A percentile compares a stretch with the other conserved stretches of the same genome.
Conservation (phyloP, 2,329 filamentous ascomycete genomes). For the Curvularia eragrostidis region DNA sequence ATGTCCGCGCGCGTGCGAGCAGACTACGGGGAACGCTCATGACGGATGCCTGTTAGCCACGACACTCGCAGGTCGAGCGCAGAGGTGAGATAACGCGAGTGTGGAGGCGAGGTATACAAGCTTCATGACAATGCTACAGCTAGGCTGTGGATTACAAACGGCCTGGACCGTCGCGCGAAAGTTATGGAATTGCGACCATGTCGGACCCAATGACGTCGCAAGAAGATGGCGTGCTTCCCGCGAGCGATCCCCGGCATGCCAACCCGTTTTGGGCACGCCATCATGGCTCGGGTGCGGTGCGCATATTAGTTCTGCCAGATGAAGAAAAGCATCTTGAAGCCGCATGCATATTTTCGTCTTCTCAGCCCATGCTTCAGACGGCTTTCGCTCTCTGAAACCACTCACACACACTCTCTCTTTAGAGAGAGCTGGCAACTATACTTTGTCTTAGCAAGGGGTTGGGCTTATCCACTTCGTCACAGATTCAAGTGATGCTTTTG, state of each 20-base stretch:
- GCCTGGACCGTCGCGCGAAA: slow-evolving; percentile 17
- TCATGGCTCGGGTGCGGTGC: background rate
- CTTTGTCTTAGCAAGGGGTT: background rate
- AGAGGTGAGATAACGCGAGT: slow-evolving; percentile 10
- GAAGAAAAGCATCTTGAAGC: background rate
- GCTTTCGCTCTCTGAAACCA: background rate
- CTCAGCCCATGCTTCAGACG: background rate
- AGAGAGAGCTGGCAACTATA: background rate
- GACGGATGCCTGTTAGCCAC: slow-evolving; percentile 6
- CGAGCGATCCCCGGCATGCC: slow-evolving; percentile 17
- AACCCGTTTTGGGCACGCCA: slow-evolving; percentile 17
- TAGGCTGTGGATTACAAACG: slow-evolving; percentile 22
- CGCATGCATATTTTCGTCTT: background rate
- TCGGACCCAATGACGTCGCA: slow-evolving; percentile 34
- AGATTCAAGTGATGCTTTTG: slow-evolving; percentile 6
- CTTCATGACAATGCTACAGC: slow-evolving; percentile 30
- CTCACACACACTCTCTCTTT: background rate
- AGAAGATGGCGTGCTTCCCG: slow-evolving; percentile 36
- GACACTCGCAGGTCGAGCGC: slow-evolving; percentile 5
- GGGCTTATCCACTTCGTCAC: background rate
- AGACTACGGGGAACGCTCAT: slow-evolving; percentile 45
- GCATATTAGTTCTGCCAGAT: background rate
- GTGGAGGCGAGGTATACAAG: slow-evolving; percentile 12
- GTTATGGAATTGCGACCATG: slow-evolving; percentile 17
- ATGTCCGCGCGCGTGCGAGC: slow-evolving; percentile 31